Base-by-base conservation (phyloP, 164 flowering plant species). In the Tinospora cordifolia region DNA sequence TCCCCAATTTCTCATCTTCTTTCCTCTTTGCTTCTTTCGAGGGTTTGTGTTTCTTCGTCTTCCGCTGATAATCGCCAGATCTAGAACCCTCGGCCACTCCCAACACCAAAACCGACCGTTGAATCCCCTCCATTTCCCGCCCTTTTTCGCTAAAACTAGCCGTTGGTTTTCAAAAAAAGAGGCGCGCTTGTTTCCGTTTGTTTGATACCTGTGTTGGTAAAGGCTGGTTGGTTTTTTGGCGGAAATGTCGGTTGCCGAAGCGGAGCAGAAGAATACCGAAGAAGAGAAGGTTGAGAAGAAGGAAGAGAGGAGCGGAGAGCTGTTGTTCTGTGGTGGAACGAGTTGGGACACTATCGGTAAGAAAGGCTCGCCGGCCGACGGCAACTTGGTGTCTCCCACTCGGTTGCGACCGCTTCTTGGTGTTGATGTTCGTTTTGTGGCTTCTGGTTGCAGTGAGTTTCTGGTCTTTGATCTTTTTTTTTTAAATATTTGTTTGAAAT, bases 241-340 rank as follows among this genome's bases (percentile, higher is more conserved):
- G 7, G 77, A 67, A 76, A 82, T 82, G 88, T 54, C 87, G 65
- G 77, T 15, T 62, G 73, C 46, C 9, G 88, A 74, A 44, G 76
- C 72, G 30, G 84, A 75, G 77, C 72, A 64, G 69, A 81, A 76
- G 80, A 76, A 44, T n/a, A n/a, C n/a, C 36, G 83, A 67, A 65
- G 80, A 79, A 69, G 81, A 71, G 84, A 78, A 79, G 72, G 54
- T 27, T 64, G 78, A 40, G 65, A 75, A n/a, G n/a, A n/a, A 65
- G 80, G 81, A 66, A 30, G 62, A 47, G 69, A 83, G 81, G 69
- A 84, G 85, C 9, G 98, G 99, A 22, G 99, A 95, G 90, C 72
- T 92, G 13, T 75, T 92, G 79, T 92, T 85, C 73, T 94, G 99
- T 75, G 99, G 99, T 3, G 83, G 80, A 6, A 94, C 97, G 46